Base-by-base conservation (phyloP, 352 stramenopile genomes). In the Globisporangium abappressorium region DNA sequence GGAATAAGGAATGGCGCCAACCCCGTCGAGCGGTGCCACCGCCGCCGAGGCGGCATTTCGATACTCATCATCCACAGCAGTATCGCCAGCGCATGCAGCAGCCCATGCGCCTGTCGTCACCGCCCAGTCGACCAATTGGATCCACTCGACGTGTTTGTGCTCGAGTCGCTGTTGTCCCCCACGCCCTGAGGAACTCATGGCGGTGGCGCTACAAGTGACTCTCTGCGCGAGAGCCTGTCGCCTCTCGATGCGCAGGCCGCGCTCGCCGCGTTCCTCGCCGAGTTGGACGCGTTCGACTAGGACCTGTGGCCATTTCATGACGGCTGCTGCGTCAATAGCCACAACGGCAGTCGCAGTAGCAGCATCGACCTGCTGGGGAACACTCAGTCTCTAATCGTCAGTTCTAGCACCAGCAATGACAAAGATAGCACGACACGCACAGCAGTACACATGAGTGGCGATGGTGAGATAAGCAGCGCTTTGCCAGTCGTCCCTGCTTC, bases 241-340 rank as follows among this genome's bases (percentile, higher is more conserved):
- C 60, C 47, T 22, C 33, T 54, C 22, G 33, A 33, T 9, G 49
- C 33, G 22, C 61, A 66, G 26, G 34, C 61, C 20, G 55, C 63
- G 26, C 53, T 68, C 54, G 41, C 54, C 0, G 53, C 63, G 15
- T 68, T 68, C 30, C 63, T 68, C 43, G 63, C 53, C 0, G 63
- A 68, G 28, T 57, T 68, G 36, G 54, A 68, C 26, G 24, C 30
- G 14, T 26, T 68, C 5, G 63, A 68, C 26, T 22, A 63, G 15
- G 43, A 59, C 7, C 20, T 66, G 9, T 11, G 14, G n/a, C 22
- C 34, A 47, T 24, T 43, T 18, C 9, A 7, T 8, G 28, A 7
- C 2, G 41, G 30, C 55, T 3, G 4, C 11, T 8, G 22, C 33
- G 12, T 5, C 8, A 30, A 8, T 12, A 38, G 41, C 41, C 12